A percentile compares a stretch with the other conserved stretches of the same genome.
These are phyloP conservation scores for Moelleriella libera DNA, from an alignment of 2,329 filamentous ascomycete species.

Conservation along the genomic window DNA sequence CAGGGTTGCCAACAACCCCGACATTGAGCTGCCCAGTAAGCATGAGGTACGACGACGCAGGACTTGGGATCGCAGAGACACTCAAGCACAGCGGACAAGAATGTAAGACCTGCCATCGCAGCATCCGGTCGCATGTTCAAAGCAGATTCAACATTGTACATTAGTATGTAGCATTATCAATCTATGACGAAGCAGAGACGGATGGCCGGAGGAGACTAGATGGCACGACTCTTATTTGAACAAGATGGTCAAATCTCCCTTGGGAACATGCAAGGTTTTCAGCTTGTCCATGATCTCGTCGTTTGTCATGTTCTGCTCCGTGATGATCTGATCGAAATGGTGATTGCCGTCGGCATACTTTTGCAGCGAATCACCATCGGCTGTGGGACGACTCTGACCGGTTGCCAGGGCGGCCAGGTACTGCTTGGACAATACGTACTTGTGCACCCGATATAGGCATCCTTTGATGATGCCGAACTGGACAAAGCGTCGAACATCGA, in stretches of 20 bases:
- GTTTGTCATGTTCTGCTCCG: slow-evolving; percentile 57
- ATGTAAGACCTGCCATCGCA: too few species aligned
- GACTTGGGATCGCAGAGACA: slow-evolving; percentile 4
- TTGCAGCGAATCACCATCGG: slow-evolving; percentile 38
- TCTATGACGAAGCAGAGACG: background rate
- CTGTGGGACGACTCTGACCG: slow-evolving; percentile 29
- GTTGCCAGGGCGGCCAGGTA: slow-evolving; percentile 42
- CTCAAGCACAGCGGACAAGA: too few species aligned
- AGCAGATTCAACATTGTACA: background rate
- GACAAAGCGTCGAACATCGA: slow-evolving; percentile 83
- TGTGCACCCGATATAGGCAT: slow-evolving; percentile 83
- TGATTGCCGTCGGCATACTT: slow-evolving; percentile 62
- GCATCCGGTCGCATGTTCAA: too few species aligned
- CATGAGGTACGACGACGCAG: slow-evolving; percentile 17
- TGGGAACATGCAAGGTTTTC: slow-evolving; percentile 37
- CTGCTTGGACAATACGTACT: slow-evolving; percentile 64
- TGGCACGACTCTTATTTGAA: slow-evolving; percentile 26
- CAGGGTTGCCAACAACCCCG: slow-evolving; percentile 23
- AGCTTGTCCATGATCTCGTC: slow-evolving; percentile 56
- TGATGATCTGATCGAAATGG: slow-evolving; percentile 71
- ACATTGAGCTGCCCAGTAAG: slow-evolving; percentile 24
- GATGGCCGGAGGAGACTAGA: background rate
- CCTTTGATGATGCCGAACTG: slow-evolving; percentile 96
- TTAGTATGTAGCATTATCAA: background rate
- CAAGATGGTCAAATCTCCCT: slow-evolving; percentile 38